Percentiles rank a stretch among this genome's conserved stretches.
phyloP scores from a whole-genome alignment of 129 eudicot genomes.

The Chrysanthemum lavandulifolium region DNA sequence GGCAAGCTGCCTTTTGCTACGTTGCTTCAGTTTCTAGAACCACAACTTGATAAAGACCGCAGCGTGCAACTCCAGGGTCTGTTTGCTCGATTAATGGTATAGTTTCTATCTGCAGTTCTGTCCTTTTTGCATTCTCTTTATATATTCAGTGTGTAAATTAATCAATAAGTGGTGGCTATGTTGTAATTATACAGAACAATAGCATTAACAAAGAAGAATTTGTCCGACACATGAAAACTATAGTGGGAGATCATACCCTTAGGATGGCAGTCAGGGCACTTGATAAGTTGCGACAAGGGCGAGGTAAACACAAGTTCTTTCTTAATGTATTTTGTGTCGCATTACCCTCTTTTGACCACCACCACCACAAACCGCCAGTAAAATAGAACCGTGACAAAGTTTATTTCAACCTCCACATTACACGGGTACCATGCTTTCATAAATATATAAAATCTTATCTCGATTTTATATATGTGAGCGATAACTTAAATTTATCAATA shows the following conservation, averaged over 20 bases:
- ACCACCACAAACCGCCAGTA: too few species aligned
- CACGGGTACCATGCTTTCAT: too few species aligned
- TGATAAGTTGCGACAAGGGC: constrained; percentile 54
- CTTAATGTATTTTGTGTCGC: not conserved
- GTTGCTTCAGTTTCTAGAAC: constrained; percentile 69
- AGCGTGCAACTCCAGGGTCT: constrained; percentile 71
- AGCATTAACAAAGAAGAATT: constrained; percentile 67
- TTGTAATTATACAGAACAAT: not conserved
- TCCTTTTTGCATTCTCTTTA: not conserved
- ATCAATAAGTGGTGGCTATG: too few species aligned
- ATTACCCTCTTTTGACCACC: too few species aligned
- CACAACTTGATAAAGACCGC: constrained; percentile 80
- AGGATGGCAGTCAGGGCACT: constrained; percentile 46
- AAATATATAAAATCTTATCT: not conserved
- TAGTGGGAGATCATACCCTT: constrained; percentile 87
- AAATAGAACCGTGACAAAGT: too few species aligned
- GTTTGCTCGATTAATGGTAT: constrained; percentile 55
- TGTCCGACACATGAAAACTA: constrained; percentile 59
- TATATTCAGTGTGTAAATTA: too few species aligned
- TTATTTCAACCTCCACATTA: too few species aligned
- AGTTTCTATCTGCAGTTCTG: not conserved
- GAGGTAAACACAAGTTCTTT: constrained; percentile 40
- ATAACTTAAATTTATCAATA: not conserved
- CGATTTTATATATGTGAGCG: too few species aligned
- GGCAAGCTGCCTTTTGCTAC: constrained; percentile 57